phyloP scores from a whole-genome alignment of 2,329 filamentous ascomycete species.

The Aspergillus sp. region DNA sequence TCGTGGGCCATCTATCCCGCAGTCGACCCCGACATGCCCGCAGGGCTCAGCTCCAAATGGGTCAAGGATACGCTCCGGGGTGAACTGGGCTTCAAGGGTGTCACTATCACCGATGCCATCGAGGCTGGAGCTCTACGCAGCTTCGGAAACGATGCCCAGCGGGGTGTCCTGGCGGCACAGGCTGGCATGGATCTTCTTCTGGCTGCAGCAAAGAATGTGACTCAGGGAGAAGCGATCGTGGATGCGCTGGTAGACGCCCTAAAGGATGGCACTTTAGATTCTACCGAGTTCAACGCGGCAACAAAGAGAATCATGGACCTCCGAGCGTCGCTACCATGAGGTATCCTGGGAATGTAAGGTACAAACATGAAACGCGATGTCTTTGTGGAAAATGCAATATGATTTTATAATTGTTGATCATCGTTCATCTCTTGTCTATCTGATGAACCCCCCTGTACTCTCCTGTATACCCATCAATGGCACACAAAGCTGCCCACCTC shows the following conservation, averaged over 20 bases:
- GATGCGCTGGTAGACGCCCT: constrained; percentile 19
- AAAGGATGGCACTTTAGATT: background rate
- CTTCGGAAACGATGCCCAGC: background rate
- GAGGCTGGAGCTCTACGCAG: constrained; percentile 24
- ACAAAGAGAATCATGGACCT: background rate
- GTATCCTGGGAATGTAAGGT: background rate
- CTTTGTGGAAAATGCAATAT: background rate
- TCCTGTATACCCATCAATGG: background rate
- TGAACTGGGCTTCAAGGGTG: constrained; percentile 25
- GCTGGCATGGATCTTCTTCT: constrained; percentile 33
- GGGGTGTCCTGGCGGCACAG: constrained; percentile 21
- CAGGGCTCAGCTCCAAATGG: constrained; percentile 25
- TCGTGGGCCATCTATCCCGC: constrained; percentile 31
- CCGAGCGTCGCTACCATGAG: background rate
- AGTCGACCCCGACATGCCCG: constrained; percentile 23
- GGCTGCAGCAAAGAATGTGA: constrained; percentile 25
- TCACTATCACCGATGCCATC: constrained; percentile 32
- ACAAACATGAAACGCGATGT: background rate
- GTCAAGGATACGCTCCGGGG: constrained; percentile 24
- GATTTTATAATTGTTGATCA: background rate
- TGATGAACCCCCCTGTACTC: background rate
- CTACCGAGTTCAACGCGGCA: background rate
- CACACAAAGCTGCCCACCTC: background rate
- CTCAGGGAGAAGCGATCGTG: constrained; percentile 27
- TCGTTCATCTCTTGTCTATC: background rate